Conservation (phyloP, 2,329 filamentous ascomycete species). For the Sporothrix inflata region DNA sequence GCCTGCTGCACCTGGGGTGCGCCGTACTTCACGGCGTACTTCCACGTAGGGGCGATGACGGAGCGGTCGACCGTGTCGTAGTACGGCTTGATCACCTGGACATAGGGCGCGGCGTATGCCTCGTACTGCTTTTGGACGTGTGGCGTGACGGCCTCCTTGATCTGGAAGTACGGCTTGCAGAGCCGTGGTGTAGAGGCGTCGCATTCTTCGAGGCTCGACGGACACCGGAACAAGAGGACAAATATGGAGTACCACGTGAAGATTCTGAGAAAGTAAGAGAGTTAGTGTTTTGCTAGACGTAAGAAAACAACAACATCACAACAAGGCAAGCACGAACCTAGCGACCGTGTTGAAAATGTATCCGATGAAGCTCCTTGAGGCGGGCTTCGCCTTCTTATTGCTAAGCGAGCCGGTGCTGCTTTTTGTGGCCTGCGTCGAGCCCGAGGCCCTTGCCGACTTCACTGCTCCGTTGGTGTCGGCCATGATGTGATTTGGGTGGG, state of each 20-base stretch:
- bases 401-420: not conserved
- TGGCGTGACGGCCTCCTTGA: constrained; percentile 67
- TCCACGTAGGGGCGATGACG: constrained; percentile 70
- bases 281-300: not conserved
- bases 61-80: constrained; percentile 63
- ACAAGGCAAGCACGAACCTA: constrained; percentile 16
- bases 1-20: constrained; percentile 72
- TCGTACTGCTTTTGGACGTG: constrained; percentile 86
- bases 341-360: constrained; percentile 26
- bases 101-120: constrained; percentile 79
- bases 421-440: not conserved
- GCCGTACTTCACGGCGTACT: constrained; percentile 71
- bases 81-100: constrained; percentile 77
- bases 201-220: constrained; percentile 68
- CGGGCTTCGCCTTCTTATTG: not conserved
- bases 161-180: constrained; percentile 79
- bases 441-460: constrained; percentile 12
- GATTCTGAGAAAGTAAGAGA: constrained; percentile 57
- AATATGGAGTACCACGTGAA: constrained; percentile 84
- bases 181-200: constrained; percentile 72
- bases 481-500: constrained; percentile 8
- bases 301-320: not conserved
- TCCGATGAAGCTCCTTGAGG: constrained; percentile 16
- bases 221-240: constrained; percentile 82
- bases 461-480: constrained; percentile 22